Evolutionary conservation across 768 basidiomycete genomes (phyloP).

Genomic region (Lyophyllum shimeji): DNA sequence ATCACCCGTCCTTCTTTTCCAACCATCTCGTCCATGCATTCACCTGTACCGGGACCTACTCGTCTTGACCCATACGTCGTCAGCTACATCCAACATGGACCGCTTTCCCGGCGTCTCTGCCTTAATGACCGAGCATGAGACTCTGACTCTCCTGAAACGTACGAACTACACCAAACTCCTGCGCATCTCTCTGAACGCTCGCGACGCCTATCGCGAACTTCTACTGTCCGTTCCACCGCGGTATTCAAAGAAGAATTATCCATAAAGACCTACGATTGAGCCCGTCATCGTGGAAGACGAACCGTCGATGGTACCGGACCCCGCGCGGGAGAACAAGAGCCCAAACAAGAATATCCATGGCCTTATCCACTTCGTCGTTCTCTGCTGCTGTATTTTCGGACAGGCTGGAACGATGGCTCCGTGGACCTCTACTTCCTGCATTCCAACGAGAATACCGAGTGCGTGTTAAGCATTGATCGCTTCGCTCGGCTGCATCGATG

Average conservation of each 20-base stretch:
- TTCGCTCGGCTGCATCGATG: background rate
- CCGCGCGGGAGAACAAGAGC: background rate
- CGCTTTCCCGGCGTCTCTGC: background rate
- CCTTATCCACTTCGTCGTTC: constrained; percentile 35
- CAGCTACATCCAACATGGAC: background rate
- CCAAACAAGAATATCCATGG: constrained; percentile 5
- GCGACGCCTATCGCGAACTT: constrained; percentile 5
- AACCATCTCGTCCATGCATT: background rate
- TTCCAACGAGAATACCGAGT: constrained; percentile 27
- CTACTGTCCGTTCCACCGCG: background rate
- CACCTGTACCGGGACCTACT: background rate
- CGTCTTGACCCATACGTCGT: constrained; percentile 11
- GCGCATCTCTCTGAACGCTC: constrained; percentile 11
- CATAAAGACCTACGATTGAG: background rate
- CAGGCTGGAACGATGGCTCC: constrained; percentile 29
- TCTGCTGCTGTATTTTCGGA: constrained; percentile 44
- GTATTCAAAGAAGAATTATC: background rate
- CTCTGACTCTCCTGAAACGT: background rate
- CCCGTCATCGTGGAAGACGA: background rate
- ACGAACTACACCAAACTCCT: constrained; percentile 5
- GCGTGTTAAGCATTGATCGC: background rate
- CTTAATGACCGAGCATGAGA: constrained; percentile 1
- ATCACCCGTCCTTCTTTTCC: background rate
- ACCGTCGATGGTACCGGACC: background rate
- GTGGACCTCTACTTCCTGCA: constrained; percentile 25